phyloP scores from a whole-genome alignment of 2,329 filamentous ascomycete species.

The Sphaerulina populicola region DNA sequence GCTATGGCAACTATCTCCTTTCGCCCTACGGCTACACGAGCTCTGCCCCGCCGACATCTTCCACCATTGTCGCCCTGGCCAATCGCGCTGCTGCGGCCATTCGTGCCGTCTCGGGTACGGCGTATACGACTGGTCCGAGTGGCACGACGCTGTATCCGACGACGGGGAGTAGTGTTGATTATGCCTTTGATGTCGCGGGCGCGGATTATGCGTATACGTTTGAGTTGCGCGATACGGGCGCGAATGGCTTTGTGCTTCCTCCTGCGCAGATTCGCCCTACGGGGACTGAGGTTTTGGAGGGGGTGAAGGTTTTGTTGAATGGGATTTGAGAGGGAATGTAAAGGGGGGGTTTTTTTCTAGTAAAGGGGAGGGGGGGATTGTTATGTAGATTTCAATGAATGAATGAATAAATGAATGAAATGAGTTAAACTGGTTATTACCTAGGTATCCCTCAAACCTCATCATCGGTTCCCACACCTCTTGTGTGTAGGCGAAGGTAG shows the following conservation, averaged over 20 bases:
- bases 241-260: conserved; percentile 45
- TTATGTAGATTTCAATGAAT: too few species aligned
- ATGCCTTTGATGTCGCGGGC: conserved; percentile 36
- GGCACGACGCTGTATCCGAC: conserved; percentile 48
- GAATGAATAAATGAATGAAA: too few species aligned
- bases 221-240: conserved; percentile 45
- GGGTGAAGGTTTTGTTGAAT: conserved; percentile 22
- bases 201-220: conserved; percentile 43
- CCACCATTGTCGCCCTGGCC: conserved; percentile 46
- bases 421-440: too few species aligned
- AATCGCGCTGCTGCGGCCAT: conserved; percentile 46
- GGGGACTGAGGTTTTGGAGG: conserved; percentile 43
- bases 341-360: too few species aligned
- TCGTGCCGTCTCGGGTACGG: conserved; percentile 46
- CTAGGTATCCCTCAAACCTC: too few species aligned
- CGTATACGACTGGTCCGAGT: conserved; percentile 40
- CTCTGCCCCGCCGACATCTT: conserved; percentile 40
- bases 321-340: conserved; percentile 5
- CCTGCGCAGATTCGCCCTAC: conserved; percentile 43
- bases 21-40: conserved; percentile 55
- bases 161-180: conserved; percentile 41
- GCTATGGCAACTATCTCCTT: conserved; percentile 54
- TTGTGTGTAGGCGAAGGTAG: too few species aligned
- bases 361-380: too few species aligned
- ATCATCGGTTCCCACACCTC: too few species aligned